These are phyloP conservation scores for Haplosporangium sp. DNA, from an alignment of 371 early-diverging fungal genomes.

Conservation along the genomic window DNA sequence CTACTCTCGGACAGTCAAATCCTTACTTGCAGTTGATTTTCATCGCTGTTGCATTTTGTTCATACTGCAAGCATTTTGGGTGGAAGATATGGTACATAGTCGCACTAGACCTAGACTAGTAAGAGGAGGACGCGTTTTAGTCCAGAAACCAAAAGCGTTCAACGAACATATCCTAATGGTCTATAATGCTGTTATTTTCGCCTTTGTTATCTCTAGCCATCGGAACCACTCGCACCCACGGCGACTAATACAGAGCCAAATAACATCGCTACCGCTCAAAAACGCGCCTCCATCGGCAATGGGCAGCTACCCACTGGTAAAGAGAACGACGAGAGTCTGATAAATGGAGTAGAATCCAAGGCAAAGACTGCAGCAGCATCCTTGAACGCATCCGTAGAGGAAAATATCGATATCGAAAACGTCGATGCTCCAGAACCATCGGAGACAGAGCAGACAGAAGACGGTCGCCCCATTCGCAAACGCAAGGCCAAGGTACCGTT, in stretches of 20 bases:
- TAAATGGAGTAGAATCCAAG: conserved; percentile 10
- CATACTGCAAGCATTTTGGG: conserved; percentile 32
- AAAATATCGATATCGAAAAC: conserved; percentile 44
- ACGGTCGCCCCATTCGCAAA: conserved; percentile 38
- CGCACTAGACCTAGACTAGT: conserved; percentile 14
- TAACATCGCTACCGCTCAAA: conserved; percentile 19
- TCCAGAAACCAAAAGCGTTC: neutral
- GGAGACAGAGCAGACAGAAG: conserved; percentile 26
- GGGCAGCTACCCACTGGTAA: conserved; percentile 27
- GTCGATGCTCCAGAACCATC: conserved; percentile 24
- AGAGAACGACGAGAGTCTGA: conserved; percentile 33
- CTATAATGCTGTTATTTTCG: neutral
- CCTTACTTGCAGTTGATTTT: neutral
- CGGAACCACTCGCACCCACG: conserved; percentile 39
- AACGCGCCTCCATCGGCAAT: conserved; percentile 7
- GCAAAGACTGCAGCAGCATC: neutral
- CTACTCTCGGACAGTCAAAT: conserved; percentile 8
- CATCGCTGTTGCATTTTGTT: conserved; percentile 22
- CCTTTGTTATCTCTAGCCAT: conserved; percentile 21
- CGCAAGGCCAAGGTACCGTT: conserved; percentile 40
- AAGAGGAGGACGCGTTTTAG: conserved; percentile 19
- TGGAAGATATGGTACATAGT: conserved; percentile 14
- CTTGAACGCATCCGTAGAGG: conserved; percentile 13
- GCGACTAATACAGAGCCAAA: conserved; percentile 30
- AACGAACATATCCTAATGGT: conserved; percentile 6